These are phyloP conservation scores for Candida quercuum DNA, from an alignment of 805 yeast species.

Conservation along the genomic window DNA sequence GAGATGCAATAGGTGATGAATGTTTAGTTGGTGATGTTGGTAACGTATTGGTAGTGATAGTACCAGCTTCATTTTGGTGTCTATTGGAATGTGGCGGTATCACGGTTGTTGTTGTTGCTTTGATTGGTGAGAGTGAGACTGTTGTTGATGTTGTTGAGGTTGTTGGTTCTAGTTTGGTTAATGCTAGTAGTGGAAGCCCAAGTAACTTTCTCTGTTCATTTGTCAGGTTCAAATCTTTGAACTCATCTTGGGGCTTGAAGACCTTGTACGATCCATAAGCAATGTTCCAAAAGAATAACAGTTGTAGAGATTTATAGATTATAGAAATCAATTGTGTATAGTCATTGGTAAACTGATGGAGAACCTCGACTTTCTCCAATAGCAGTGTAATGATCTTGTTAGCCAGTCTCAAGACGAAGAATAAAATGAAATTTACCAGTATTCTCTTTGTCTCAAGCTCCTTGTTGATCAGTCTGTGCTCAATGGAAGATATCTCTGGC, in stretches of 20 bases:
- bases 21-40: slow-evolving; percentile 1
- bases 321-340: neutral
- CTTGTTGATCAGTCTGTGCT: slow-evolving; percentile 33
- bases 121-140: slow-evolving; percentile 24
- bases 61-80: too few relatives aligned
- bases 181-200: slow-evolving; percentile 22
- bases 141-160: slow-evolving; percentile 9
- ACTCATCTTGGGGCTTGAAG: slow-evolving; percentile 25
- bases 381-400: slow-evolving; percentile 15
- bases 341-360: neutral
- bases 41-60: too few relatives aligned
- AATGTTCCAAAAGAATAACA: slow-evolving; percentile 26
- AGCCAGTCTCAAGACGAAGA: slow-evolving; percentile 26
- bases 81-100: slow-evolving; percentile 3
- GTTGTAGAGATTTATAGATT: slow-evolving; percentile 15
- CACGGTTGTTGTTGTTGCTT: slow-evolving; percentile 23
- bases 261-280: slow-evolving; percentile 25
- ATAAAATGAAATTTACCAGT: slow-evolving; percentile 26
- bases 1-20: slow-evolving; percentile 21
- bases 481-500: slow-evolving; percentile 21
- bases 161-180: slow-evolving; percentile 5
- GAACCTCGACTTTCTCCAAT: slow-evolving; percentile 11
- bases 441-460: slow-evolving; percentile 32
- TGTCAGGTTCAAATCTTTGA: slow-evolving; percentile 27
- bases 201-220: slow-evolving; percentile 28